Percentiles rank a stretch among this genome's conserved stretches.
Conservation (phyloP, 495 filamentous ascomycete genomes). For the Penicillium arizonense region DNA sequence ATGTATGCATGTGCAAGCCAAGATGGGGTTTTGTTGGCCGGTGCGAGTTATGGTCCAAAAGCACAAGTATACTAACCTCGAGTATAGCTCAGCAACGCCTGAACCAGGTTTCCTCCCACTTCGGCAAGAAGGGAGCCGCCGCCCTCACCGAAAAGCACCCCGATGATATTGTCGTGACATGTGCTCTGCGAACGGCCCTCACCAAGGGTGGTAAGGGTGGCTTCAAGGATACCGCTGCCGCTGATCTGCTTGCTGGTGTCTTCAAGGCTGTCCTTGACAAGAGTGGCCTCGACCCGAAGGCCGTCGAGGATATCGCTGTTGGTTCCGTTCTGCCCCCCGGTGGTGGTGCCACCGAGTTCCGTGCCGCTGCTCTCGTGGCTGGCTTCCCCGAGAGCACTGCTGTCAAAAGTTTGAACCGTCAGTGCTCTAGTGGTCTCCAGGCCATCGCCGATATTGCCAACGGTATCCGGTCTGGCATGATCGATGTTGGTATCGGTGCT, state of each 20-base stretch:
- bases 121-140: conserved; percentile 51
- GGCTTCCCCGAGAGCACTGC: conserved; percentile 84
- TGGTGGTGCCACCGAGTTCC: conserved; percentile 94
- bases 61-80: not conserved
- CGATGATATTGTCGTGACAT: conserved; percentile 87
- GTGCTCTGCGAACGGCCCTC: conserved; percentile 85
- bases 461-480: conserved; percentile 84
- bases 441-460: conserved; percentile 92
- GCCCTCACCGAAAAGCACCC: conserved; percentile 60
- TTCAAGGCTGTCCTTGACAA: conserved; percentile 78
- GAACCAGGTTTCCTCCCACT: conserved; percentile 61
- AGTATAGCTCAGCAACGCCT: conserved; percentile 58
- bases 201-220: conserved; percentile 90
- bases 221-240: conserved; percentile 89
- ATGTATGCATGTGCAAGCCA: conserved; percentile 13
- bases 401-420: conserved; percentile 83
- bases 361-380: conserved; percentile 86
- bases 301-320: conserved; percentile 91
- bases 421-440: conserved; percentile 87
- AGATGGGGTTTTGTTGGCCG: not conserved
- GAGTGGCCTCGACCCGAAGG: conserved; percentile 77
- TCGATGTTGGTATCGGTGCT: conserved; percentile 90
- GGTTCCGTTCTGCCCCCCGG: conserved; percentile 89
- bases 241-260: conserved; percentile 82
- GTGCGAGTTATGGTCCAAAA: not conserved